phyloP scores from a whole-genome alignment of 495 filamentous ascomycete species.

The Talaromyces ruber region DNA sequence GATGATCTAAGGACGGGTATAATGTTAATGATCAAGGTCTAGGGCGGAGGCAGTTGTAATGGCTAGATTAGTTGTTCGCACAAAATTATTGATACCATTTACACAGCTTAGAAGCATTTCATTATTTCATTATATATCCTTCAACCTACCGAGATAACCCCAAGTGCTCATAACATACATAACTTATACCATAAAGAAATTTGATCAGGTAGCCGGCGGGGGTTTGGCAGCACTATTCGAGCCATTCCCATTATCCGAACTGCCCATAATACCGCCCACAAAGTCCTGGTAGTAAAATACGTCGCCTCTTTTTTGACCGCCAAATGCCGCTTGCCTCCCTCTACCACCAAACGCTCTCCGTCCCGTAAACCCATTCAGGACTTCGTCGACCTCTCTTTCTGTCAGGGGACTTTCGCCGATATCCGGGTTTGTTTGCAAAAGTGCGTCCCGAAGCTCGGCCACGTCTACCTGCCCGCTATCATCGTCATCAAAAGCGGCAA shows the following conservation, averaged over 20 bases:
- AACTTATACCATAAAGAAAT: neutral
- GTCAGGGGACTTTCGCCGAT: constrained; percentile 59
- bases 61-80: neutral
- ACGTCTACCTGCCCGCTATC: constrained; percentile 90
- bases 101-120: neutral
- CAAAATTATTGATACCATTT: constrained; percentile 1
- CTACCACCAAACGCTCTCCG: constrained; percentile 60
- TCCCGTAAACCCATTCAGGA: constrained; percentile 76
- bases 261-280: constrained; percentile 31
- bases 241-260: constrained; percentile 21
- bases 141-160: neutral
- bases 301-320: constrained; percentile 30
- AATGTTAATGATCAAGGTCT: neutral
- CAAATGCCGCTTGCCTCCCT: constrained; percentile 11
- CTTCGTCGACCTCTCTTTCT: constrained; percentile 70
- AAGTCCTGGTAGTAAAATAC: constrained; percentile 41
- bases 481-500: constrained; percentile 91
- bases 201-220: neutral
- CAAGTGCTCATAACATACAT: neutral
- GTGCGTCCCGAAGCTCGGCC: constrained; percentile 68
- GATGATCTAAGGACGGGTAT: neutral
- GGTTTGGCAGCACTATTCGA: neutral
- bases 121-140: neutral
- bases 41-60: neutral
- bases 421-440: constrained; percentile 74